Percentiles rank a stretch among this genome's conserved stretches.
Evolutionary conservation across 306 rosid species (phyloP).

Genomic region (Cercis canadensis): DNA sequence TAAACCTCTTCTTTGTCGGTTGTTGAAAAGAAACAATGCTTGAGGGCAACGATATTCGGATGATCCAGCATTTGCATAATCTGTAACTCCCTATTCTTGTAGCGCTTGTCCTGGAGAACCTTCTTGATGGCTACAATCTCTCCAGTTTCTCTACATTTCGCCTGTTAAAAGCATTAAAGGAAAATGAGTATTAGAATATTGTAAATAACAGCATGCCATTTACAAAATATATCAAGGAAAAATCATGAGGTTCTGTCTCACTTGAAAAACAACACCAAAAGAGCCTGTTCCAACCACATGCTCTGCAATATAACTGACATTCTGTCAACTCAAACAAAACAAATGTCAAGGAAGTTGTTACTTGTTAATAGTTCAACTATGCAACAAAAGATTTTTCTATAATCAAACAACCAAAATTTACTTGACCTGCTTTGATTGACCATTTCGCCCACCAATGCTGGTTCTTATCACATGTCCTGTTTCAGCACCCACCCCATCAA

Average conservation of each 20-base stretch:
- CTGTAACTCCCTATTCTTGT: constrained; percentile 95
- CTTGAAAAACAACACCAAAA: constrained; percentile 96
- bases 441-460: constrained; percentile 79
- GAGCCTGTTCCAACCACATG: constrained; percentile 98
- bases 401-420: neutral
- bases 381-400: constrained; percentile 11
- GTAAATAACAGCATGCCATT: constrained; percentile 18
- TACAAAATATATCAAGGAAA: constrained; percentile 25
- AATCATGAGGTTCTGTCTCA: constrained; percentile 40
- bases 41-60: constrained; percentile 90
- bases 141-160: constrained; percentile 98
- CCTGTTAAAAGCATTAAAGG: constrained; percentile 52
- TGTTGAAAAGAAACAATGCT: constrained; percentile 91
- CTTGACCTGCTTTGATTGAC: constrained; percentile 89
- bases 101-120: constrained; percentile 99
- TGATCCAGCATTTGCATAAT: constrained; percentile 99
- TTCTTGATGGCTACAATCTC: constrained; percentile 98
- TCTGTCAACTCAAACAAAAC: constrained; percentile 57
- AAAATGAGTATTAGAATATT: constrained; percentile 2
- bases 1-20: constrained; percentile 94
- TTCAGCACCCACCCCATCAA: constrained; percentile 93
- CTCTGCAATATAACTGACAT: constrained; percentile 79
- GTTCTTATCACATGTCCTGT: constrained; percentile 93
- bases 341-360: constrained; percentile 20
- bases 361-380: constrained; percentile 14